phyloP scores from a whole-genome alignment of 2,329 filamentous ascomycete species.

The Fusarium newnesense region DNA sequence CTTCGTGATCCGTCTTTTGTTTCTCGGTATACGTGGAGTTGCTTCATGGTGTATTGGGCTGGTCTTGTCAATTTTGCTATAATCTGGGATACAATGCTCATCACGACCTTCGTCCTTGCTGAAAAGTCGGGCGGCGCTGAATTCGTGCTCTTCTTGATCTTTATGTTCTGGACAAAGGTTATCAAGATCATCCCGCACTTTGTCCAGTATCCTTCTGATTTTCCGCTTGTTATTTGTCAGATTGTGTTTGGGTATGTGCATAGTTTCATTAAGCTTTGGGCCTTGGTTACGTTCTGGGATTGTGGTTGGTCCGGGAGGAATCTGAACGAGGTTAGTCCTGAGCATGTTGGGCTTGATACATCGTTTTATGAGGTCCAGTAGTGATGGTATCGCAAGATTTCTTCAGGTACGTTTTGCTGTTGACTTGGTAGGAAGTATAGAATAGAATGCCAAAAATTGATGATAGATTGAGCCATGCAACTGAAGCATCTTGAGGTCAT shows the following conservation, averaged over 20 bases:
- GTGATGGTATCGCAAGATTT: rapidly evolving
- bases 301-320: slow-evolving; percentile 51
- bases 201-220: slow-evolving; percentile 60
- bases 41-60: slow-evolving; percentile 66
- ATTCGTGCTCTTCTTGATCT: slow-evolving; percentile 46
- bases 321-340: slow-evolving; percentile 40
- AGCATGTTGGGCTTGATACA: slow-evolving; percentile 15
- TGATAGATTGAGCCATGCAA: rapidly evolving
- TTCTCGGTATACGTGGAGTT: slow-evolving; percentile 53
- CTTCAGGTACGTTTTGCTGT: rapidly evolving
- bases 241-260: slow-evolving; percentile 68
- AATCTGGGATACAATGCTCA: slow-evolving; percentile 59
- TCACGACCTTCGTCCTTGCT: slow-evolving; percentile 43
- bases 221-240: slow-evolving; percentile 60
- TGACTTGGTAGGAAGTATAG: not conserved
- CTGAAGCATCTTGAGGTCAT: not conserved
- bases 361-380: not conserved
- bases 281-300: slow-evolving; percentile 62
- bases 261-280: slow-evolving; percentile 66
- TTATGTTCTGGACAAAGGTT: slow-evolving; percentile 65
- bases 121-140: not conserved
- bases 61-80: slow-evolving; percentile 66
- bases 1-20: slow-evolving; percentile 55
- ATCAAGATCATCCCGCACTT: slow-evolving; percentile 68
- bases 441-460: not conserved